phyloP scores from a whole-genome alignment of 805 yeast genomes.

The Dipodascopsis tothii region DNA sequence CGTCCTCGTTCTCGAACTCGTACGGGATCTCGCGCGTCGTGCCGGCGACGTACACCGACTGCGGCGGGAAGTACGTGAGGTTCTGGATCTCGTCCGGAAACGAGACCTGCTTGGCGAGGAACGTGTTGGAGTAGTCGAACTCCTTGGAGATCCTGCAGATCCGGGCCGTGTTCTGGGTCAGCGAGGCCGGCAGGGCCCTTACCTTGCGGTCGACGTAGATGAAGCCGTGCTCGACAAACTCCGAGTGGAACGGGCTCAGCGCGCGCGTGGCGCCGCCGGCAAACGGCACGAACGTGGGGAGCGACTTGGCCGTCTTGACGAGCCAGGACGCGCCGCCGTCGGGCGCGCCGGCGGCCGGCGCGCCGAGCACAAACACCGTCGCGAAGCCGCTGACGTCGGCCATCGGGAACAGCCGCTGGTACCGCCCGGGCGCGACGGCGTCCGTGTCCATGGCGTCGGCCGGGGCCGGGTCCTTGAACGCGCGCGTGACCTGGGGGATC shows the following conservation, averaged over 20 bases:
- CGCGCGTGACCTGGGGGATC: constrained; percentile 48
- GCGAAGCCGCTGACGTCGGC: constrained; percentile 51
- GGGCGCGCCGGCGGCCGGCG: constrained; percentile 17
- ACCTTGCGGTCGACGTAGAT: constrained; percentile 51
- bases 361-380: constrained; percentile 65
- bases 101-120: constrained; percentile 48
- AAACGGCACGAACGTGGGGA: constrained; percentile 60
- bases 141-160: constrained; percentile 36
- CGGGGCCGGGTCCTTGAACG: constrained; percentile 14
- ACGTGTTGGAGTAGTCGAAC: constrained; percentile 49
- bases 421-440: not conserved
- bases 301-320: constrained; percentile 54
- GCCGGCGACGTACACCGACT: constrained; percentile 57
- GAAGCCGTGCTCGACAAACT: constrained; percentile 41
- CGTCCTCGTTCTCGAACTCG: constrained; percentile 68
- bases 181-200: constrained; percentile 31
- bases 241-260: constrained; percentile 47
- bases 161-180: constrained; percentile 10
- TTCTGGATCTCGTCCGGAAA: constrained; percentile 59
- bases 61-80: constrained; percentile 60
- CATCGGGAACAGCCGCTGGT: constrained; percentile 42
- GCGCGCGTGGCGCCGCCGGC: constrained; percentile 42
- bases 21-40: constrained; percentile 54
- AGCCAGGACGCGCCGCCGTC: constrained; percentile 46
- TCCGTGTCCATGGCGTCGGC: not conserved